Conservation (phyloP, 257 asterid species). For the Nicotiana undulata region DNA sequence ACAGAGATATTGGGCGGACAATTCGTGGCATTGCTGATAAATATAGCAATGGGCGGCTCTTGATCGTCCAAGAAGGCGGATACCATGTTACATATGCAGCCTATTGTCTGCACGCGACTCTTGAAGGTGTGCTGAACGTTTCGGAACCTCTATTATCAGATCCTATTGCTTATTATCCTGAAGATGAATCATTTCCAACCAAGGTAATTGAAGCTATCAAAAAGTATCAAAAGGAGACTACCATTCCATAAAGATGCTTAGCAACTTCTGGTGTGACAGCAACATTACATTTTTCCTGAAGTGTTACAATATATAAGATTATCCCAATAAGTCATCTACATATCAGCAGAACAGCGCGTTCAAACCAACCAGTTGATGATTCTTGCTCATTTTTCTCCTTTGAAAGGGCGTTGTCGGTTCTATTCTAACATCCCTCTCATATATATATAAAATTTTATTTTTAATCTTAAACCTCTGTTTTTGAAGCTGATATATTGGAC, state of each 20-base stretch:
- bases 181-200: constrained; percentile 45
- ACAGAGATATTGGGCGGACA: constrained; percentile 53
- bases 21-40: constrained; percentile 48
- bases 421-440: background rate
- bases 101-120: constrained; percentile 77
- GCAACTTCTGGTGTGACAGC: background rate
- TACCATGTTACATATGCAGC: constrained; percentile 89
- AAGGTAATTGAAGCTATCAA: constrained; percentile 47
- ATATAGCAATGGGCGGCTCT: constrained; percentile 51
- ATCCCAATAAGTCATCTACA: background rate
- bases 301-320: background rate
- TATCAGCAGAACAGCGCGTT: background rate
- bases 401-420: background rate
- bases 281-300: background rate
- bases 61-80: constrained; percentile 95
- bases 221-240: constrained; percentile 29
- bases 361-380: background rate
- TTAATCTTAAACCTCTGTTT: too few relatives aligned
- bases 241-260: constrained; percentile 37
- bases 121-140: constrained; percentile 76
- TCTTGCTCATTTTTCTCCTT: background rate
- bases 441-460: too few relatives aligned
- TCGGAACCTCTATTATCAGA: constrained; percentile 51
- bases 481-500: too few relatives aligned
- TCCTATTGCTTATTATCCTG: constrained; percentile 81